phyloP scores from a whole-genome alignment of 495 filamentous ascomycete genomes.

The Annulohypoxylon moriforme region DNA sequence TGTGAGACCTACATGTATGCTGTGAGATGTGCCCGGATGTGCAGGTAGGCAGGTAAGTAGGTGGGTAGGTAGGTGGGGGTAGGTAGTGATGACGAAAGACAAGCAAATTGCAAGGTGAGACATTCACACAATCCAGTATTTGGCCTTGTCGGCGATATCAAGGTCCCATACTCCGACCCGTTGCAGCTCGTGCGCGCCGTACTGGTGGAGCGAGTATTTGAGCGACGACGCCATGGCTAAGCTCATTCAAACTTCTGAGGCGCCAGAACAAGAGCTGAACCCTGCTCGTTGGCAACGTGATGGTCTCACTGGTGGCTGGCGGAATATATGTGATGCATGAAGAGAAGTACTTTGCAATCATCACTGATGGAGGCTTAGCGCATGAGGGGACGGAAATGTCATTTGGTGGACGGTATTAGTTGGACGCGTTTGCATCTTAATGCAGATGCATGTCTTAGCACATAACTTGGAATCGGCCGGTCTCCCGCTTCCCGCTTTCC shows the following conservation, averaged over 20 bases:
- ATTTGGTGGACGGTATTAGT: neutral
- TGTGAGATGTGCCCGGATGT: no score
- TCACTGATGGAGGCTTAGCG: neutral
- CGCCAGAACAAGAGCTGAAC: no score
- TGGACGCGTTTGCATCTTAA: conserved; percentile 7
- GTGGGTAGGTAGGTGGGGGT: neutral
- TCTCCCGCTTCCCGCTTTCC: neutral
- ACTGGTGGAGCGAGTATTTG: conserved; percentile 41
- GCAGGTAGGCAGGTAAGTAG: neutral
- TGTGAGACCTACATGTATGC: no score
- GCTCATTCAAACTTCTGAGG: neutral
- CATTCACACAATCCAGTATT: conserved; percentile 49
- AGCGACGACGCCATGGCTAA: conserved; percentile 43
- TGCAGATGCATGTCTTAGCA: conserved; percentile 3
- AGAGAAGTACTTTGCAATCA: conserved; percentile 4
- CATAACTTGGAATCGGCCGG: neutral
- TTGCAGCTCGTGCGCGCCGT: conserved; percentile 46
- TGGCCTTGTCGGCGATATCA: conserved; percentile 35
- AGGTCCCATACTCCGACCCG: conserved; percentile 48
- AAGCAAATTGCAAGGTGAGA: neutral
- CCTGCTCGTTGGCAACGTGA: neutral
- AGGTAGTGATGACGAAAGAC: neutral
- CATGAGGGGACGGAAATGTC: neutral
- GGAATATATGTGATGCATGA: conserved; percentile 6
- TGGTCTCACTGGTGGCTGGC: neutral